Base-by-base conservation (phyloP, 164 flowering plant genomes). In the Hamamelis virginiana region DNA sequence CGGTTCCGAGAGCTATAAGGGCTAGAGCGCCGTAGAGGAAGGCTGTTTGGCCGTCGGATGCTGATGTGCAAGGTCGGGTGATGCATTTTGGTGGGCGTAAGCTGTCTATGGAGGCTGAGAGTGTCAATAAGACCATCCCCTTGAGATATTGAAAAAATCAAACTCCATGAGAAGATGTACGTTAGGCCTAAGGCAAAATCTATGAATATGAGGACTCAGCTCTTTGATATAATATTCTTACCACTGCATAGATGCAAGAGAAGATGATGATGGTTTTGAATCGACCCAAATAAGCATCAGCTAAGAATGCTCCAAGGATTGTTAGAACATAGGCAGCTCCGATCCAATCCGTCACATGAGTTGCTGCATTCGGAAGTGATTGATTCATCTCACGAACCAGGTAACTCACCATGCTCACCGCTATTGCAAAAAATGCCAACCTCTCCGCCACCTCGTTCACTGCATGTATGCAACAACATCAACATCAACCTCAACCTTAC, bases 371-470 rank as follows among this genome's bases (percentile, higher is more conserved):
- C 0, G 93, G 91, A 4, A 87, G 60, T 3, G 88, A 65, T 26
- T 84, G 76, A 16, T 80, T 78, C 93, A 90, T 89, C 57, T 84
- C 83, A 13, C 12, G 0, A 0, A 82, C 78, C 71, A 88, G 70
- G 70, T 88, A 90, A 12, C 80, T 44, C 70, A 84, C 91, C 85
- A 91, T 76, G 76, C 73, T 87, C 73, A 89, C 91, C 8, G 85
- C 91, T 46, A 87, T 68, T 11, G 91, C 77, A 33, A 69, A 89
- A 66, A 85, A 89, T 1, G 90, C 89, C 67, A 89, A 63, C 59
- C 93, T 84, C 79, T 90, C 96, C 12, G 92, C 91, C 43, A 87
- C 87, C 82, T 88, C 96, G 65, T 86, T 88, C 75, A 75, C 96
- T 90, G 65, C 71, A 77, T 8, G 45, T 13, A 60, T 14, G 51